Percentiles rank a stretch among this genome's conserved stretches.
Conservation (phyloP, 2,329 filamentous ascomycete genomes). For the Phialophora chinensis region DNA sequence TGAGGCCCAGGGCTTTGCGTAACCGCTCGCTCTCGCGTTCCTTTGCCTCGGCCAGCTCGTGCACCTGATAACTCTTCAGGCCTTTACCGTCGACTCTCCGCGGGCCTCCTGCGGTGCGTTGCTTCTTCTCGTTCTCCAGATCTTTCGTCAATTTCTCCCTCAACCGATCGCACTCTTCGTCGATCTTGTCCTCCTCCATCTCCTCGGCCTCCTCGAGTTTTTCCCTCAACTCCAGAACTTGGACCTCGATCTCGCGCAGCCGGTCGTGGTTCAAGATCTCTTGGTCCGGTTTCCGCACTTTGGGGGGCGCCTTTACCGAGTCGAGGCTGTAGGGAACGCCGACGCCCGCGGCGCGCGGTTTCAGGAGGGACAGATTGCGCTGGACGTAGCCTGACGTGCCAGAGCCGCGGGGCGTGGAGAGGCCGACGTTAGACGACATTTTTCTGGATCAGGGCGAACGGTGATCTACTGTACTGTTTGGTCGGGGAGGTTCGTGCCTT, state of each 20-base stretch:
- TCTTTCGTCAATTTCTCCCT: conserved; percentile 67
- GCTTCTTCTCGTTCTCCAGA: conserved; percentile 51
- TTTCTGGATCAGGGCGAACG: conserved; percentile 46
- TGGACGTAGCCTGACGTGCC: conserved; percentile 98
- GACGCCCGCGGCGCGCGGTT: conserved; percentile 73
- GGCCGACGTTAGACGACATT: conserved; percentile 97
- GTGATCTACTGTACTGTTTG: neutral
- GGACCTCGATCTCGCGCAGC: conserved; percentile 87
- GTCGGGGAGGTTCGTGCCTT: too few species aligned
- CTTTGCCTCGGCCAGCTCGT: conserved; percentile 95
- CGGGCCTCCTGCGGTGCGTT: conserved; percentile 42
- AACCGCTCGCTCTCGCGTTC: conserved; percentile 92
- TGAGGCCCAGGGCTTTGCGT: conserved; percentile 83
- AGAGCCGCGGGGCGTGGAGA: conserved; percentile 89
- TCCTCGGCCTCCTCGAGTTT: conserved; percentile 87
- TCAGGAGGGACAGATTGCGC: conserved; percentile 88
- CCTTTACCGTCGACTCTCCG: conserved; percentile 51
- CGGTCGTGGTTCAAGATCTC: conserved; percentile 94
- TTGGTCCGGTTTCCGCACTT: conserved; percentile 81
- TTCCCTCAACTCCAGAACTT: conserved; percentile 88
- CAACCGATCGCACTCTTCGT: conserved; percentile 71
- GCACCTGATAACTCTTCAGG: conserved; percentile 91
- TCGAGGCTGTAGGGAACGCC: conserved; percentile 68
- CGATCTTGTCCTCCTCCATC: conserved; percentile 84
- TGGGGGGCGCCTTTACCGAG: conserved; percentile 47